Conservation (phyloP, 2,329 filamentous ascomycete genomes). For the Arachnomyces sp. region DNA sequence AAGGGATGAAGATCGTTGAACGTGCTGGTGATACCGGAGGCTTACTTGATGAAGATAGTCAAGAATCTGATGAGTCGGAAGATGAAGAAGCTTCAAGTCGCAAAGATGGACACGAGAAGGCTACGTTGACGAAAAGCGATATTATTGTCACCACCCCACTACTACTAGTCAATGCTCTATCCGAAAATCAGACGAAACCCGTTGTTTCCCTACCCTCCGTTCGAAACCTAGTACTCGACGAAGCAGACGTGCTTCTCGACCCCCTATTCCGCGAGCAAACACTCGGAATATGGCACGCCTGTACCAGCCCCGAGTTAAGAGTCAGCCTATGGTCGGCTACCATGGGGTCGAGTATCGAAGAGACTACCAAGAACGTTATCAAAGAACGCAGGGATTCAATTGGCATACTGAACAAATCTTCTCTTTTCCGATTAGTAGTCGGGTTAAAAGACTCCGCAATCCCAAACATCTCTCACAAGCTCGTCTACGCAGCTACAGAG, state of each 20-base stretch:
- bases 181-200: constrained; percentile 37
- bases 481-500: constrained; percentile 86
- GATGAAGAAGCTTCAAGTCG: constrained; percentile 17
- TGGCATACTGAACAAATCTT: constrained; percentile 26
- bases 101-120: constrained; percentile 24
- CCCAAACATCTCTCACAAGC: constrained; percentile 80
- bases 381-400: constrained; percentile 42
- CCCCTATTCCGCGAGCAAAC: constrained; percentile 86
- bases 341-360: constrained; percentile 88
- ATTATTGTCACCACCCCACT: constrained; percentile 75
- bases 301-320: constrained; percentile 59
- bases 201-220: constrained; percentile 55
- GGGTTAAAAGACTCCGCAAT: constrained; percentile 93
- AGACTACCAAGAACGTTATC: constrained; percentile 62
- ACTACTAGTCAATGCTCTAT: constrained; percentile 65
- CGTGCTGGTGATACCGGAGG: constrained; percentile 35
- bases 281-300: constrained; percentile 71
- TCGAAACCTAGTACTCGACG: constrained; percentile 71
- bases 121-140: constrained; percentile 60
- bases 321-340: constrained; percentile 92
- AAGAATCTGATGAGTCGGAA: constrained; percentile 30
- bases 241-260: constrained; percentile 90
- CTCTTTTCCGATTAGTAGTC: constrained; percentile 79
- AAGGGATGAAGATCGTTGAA: constrained; percentile 64
- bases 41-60: constrained; percentile 31